These are phyloP conservation scores for Colletotrichum sp. DNA, from an alignment of 2,329 filamentous ascomycete species.

Conservation along the genomic window DNA sequence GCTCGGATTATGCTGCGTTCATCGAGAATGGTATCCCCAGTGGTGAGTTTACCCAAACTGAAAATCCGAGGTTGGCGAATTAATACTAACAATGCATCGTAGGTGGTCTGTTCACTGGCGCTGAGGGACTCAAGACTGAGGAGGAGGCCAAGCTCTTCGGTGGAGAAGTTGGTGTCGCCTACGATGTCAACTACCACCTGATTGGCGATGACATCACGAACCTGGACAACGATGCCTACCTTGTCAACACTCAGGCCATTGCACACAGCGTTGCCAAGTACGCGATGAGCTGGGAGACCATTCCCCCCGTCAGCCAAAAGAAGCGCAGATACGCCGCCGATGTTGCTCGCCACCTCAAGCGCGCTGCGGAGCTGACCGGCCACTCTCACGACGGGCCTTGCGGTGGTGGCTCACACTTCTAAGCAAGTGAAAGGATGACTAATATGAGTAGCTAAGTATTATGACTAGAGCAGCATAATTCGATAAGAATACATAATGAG, in stretches of 20 bases:
- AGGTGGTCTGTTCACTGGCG: slow-evolving; percentile 69
- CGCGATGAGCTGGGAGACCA: slow-evolving; percentile 39
- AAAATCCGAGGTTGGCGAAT: background rate
- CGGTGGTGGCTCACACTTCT: slow-evolving; percentile 24
- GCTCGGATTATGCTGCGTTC: slow-evolving; percentile 70
- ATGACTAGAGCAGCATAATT: background rate
- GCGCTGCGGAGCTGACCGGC: slow-evolving; percentile 22
- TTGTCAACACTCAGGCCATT: slow-evolving; percentile 48
- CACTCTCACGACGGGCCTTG: slow-evolving; percentile 35
- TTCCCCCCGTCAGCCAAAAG: slow-evolving; percentile 31
- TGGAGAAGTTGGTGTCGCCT: slow-evolving; percentile 58
- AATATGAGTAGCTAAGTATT: background rate
- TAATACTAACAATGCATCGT: fast-evolving
- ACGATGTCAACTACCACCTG: slow-evolving; percentile 52
- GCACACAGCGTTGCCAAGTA: slow-evolving; percentile 47
- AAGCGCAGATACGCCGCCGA: slow-evolving; percentile 35
- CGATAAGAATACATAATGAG: background rate
- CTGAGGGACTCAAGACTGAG: slow-evolving; percentile 67
- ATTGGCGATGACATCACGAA: slow-evolving; percentile 45
- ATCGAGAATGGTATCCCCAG: slow-evolving; percentile 69
- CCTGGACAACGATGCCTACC: slow-evolving; percentile 46
- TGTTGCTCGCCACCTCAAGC: slow-evolving; percentile 31
- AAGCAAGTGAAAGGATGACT: fast-evolving
- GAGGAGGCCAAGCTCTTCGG: slow-evolving; percentile 66
- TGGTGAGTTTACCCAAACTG: slow-evolving; percentile 39